Percentiles rank a stretch among this genome's conserved stretches.
phyloP scores from a whole-genome alignment of 805 yeast species.

The Clavispora carvajalis region DNA sequence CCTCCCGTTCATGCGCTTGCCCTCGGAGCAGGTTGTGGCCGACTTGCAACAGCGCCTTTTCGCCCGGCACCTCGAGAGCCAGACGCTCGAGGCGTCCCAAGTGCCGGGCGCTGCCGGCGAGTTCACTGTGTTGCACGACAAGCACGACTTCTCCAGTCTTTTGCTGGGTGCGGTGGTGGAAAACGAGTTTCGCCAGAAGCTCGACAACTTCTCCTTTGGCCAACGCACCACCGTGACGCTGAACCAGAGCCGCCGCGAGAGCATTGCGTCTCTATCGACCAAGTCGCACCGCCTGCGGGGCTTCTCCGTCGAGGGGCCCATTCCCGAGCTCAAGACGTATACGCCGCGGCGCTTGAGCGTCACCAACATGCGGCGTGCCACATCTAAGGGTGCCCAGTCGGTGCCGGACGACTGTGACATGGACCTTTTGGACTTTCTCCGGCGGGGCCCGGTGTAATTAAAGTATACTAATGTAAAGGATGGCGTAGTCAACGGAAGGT shows the following conservation, averaged over 20 bases:
- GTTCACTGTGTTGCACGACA: conserved; percentile 11
- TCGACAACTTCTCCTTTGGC: conserved; percentile 27
- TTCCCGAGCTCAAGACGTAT: conserved; percentile 12
- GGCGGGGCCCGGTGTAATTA: conserved; percentile 24
- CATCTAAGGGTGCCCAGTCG: neutral
- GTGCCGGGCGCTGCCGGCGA: conserved; percentile 1
- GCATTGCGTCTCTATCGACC: conserved; percentile 12
- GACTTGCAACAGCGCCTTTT: conserved; percentile 10
- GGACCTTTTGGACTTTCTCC: conserved; percentile 45
- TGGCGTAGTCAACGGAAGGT: too few species aligned
- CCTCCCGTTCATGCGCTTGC: conserved; percentile 44
- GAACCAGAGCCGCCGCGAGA: conserved; percentile 6
- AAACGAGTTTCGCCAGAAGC: conserved; percentile 23
- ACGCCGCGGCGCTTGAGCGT: conserved; percentile 1
- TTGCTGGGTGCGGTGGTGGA: conserved; percentile 26
- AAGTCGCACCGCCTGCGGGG: conserved; percentile 12
- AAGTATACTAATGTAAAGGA: neutral
- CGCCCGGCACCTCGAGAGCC: neutral
- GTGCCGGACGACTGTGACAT: conserved; percentile 29
- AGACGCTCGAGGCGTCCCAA: neutral
- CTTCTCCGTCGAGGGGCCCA: conserved; percentile 10
- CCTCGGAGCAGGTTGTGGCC: conserved; percentile 30
- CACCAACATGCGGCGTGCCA: conserved; percentile 1
- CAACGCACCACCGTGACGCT: neutral
- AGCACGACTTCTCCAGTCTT: conserved; percentile 37